Conservation (phyloP, 208 protist genomes). For the Plasmodiophora brassicae region DNA sequence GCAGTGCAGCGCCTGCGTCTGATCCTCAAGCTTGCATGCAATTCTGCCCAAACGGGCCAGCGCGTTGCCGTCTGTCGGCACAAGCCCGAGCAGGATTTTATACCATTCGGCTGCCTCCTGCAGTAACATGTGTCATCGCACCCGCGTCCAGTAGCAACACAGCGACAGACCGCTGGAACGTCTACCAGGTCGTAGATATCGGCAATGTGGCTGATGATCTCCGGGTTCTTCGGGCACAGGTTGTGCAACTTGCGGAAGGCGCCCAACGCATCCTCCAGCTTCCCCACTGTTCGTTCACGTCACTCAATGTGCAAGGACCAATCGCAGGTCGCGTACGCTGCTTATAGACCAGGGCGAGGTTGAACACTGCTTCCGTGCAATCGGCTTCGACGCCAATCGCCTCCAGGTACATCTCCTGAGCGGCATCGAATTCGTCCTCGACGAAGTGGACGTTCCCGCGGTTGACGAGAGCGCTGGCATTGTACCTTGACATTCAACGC, state of each 20-base stretch:
- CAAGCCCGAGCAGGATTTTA: slow-evolving; percentile 56
- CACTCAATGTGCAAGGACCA: too few species aligned
- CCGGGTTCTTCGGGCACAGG: slow-evolving; percentile 78
- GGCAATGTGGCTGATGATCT: slow-evolving; percentile 88
- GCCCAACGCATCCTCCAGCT: slow-evolving; percentile 58
- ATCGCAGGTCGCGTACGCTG: slow-evolving; percentile 44
- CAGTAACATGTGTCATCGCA: slow-evolving; percentile 33
- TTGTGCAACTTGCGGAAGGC: slow-evolving; percentile 86
- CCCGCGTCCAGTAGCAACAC: slow-evolving; percentile 70
- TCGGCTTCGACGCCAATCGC: slow-evolving; percentile 88
- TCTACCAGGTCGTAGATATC: slow-evolving; percentile 77
- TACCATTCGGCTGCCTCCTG: slow-evolving; percentile 55
- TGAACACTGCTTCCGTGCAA: slow-evolving; percentile 93
- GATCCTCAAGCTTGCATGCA: slow-evolving; percentile 70
- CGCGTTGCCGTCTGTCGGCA: slow-evolving; percentile 85
- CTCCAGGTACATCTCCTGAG: slow-evolving; percentile 64
- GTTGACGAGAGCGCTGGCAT: slow-evolving; percentile 91
- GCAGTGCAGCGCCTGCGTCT: slow-evolving; percentile 48
- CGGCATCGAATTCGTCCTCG: slow-evolving; percentile 76
- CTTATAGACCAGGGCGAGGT: slow-evolving; percentile 82
- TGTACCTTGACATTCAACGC: slow-evolving; percentile 61
- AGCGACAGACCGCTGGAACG: not conserved
- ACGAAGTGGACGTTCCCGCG: slow-evolving; percentile 88
- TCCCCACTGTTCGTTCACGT: not conserved
- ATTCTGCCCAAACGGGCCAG: slow-evolving; percentile 81